A percentile compares a stretch with the other conserved stretches of the same genome.
Evolutionary conservation across 257 asterid species (phyloP).

Genomic region (Thymus mandschuricus): DNA sequence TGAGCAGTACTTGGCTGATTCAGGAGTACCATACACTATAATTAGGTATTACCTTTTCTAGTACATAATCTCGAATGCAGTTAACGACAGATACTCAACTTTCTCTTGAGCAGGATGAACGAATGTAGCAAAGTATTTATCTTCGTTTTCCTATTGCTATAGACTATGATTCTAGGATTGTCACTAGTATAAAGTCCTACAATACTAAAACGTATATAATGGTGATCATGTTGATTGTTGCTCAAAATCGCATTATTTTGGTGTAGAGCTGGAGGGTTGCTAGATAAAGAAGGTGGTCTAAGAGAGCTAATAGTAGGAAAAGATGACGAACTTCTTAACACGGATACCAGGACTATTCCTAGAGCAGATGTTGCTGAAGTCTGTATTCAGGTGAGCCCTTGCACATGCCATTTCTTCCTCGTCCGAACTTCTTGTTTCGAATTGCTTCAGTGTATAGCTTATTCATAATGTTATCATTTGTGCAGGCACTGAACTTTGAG

Average conservation of each 20-base stretch:
- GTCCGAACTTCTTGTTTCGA: not conserved
- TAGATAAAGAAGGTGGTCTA: slow-evolving; percentile 87
- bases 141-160: not conserved
- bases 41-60: slow-evolving; percentile 56
- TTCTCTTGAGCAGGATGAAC: not conserved
- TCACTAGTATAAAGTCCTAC: not conserved
- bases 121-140: not conserved
- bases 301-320: slow-evolving; percentile 85
- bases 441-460: not conserved
- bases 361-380: slow-evolving; percentile 95
- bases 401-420: not conserved
- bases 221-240: not conserved
- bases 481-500: slow-evolving; percentile 79
- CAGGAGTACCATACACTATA: slow-evolving; percentile 91
- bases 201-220: not conserved
- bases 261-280: slow-evolving; percentile 91
- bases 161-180: not conserved
- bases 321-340: slow-evolving; percentile 87
- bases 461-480: slow-evolving; percentile 19
- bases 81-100: not conserved
- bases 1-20: slow-evolving; percentile 86
- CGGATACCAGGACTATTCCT: slow-evolving; percentile 75
- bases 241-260: slow-evolving; percentile 15
- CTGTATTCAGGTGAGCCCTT: slow-evolving; percentile 68
- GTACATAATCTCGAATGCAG: not conserved